A percentile compares a stretch with the other conserved stretches of the same genome.
Evolutionary conservation across 352 stramenopile species (phyloP).

Genomic region (Pythium aquatile): DNA sequence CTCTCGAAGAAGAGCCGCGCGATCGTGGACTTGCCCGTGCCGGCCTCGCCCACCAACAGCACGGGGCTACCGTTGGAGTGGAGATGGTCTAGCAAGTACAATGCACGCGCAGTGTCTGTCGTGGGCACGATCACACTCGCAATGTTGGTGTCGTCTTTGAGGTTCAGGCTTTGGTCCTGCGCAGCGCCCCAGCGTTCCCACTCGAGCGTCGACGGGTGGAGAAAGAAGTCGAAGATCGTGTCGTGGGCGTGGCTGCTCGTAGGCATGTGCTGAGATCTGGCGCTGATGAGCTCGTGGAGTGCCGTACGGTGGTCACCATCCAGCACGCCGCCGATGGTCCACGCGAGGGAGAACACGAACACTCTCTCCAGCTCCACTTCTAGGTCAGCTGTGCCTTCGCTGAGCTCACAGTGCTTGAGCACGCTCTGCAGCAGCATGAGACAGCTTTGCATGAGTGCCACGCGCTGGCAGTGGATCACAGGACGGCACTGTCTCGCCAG

Average conservation of each 20-base stretch:
- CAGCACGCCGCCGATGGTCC: conserved; percentile 82
- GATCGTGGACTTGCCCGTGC: conserved; percentile 88
- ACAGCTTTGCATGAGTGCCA: conserved; percentile 79
- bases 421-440: conserved; percentile 63
- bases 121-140: conserved; percentile 86
- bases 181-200: conserved; percentile 81
- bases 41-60: conserved; percentile 80
- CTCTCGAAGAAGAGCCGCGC: conserved; percentile 75
- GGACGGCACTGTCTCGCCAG: conserved; percentile 54
- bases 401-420: conserved; percentile 56
- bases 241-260: conserved; percentile 1
- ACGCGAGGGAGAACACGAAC: conserved; percentile 83
- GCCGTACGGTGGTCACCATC: conserved; percentile 76
- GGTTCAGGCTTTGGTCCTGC: background rate
- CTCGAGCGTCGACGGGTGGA: conserved; percentile 87
- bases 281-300: conserved; percentile 69
- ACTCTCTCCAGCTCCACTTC: conserved; percentile 78
- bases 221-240: conserved; percentile 92
- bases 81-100: conserved; percentile 73
- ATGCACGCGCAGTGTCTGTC: conserved; percentile 68
- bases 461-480: conserved; percentile 65
- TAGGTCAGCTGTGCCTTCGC: conserved; percentile 44
- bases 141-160: conserved; percentile 57
- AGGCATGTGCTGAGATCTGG: conserved; percentile 14
- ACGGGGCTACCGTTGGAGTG: conserved; percentile 56